Evolutionary conservation across 192 early-diverging fungal genomes (phyloP).

Genomic region (Podila horticola): DNA sequence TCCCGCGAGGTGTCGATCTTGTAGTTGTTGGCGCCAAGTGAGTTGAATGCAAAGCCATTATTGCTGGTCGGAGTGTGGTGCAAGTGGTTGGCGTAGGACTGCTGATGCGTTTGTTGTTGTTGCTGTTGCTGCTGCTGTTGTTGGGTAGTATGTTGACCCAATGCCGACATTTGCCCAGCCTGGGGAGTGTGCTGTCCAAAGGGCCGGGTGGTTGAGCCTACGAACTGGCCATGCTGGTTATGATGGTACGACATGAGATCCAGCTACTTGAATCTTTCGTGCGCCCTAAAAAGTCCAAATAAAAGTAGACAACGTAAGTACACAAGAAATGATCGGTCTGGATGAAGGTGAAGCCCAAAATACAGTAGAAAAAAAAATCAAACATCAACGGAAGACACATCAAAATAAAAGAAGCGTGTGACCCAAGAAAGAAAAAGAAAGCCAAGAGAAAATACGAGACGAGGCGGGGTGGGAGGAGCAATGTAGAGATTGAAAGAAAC

Average conservation of each 20-base stretch:
- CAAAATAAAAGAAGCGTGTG: neutral
- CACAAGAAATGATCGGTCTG: neutral
- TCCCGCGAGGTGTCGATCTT: conserved; percentile 38
- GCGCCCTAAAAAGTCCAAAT: neutral
- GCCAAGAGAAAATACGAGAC: too few species aligned
- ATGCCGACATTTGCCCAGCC: conserved; percentile 1
- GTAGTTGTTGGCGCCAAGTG: conserved; percentile 25
- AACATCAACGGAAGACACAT: neutral
- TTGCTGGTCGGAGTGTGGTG: conserved; percentile 25
- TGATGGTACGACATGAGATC: conserved; percentile 39
- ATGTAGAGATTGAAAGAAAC: too few species aligned
- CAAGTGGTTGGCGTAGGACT: neutral
- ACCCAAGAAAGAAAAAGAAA: too few species aligned
- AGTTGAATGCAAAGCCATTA: conserved; percentile 17
- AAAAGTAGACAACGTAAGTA: neutral
- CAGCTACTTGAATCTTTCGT: neutral
- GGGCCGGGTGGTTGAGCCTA: conserved; percentile 27
- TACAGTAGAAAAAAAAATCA: too few species aligned
- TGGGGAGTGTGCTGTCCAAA: conserved; percentile 35
- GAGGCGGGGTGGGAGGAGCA: too few species aligned
- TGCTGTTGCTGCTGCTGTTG: conserved; percentile 31
- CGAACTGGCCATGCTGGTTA: conserved; percentile 45
- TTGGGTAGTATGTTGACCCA: conserved; percentile 6
- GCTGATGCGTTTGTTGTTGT: conserved; percentile 22
- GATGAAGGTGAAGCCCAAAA: too few species aligned